phyloP scores from a whole-genome alignment of 768 basidiomycete species.

The Porpolomopsis calyptriformis region DNA sequence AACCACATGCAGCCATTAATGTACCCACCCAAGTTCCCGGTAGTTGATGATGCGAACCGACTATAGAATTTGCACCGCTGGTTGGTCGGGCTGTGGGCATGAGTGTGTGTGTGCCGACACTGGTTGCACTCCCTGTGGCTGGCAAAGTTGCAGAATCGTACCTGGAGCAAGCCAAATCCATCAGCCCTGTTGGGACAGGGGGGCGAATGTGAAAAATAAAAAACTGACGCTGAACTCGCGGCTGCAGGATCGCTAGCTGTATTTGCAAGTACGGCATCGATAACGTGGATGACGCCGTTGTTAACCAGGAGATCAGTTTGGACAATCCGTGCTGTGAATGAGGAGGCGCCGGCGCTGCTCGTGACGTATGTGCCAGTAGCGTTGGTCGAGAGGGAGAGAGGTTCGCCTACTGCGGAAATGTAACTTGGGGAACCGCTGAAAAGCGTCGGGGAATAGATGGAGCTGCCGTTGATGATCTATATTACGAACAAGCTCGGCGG shows the following conservation, averaged over 20 bases:
- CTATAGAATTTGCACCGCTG: no score
- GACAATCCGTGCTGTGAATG: constrained; percentile 33
- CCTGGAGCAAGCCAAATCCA: no score
- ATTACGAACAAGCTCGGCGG: not conserved
- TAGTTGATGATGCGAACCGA: no score
- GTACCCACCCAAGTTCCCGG: no score
- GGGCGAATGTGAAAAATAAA: no score
- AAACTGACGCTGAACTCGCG: no score
- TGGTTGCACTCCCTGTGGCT: no score
- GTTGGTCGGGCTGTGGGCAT: no score
- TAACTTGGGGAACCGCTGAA: constrained; percentile 17
- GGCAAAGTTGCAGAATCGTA: no score
- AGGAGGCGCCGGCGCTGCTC: constrained; percentile 2
- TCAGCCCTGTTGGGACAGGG: no score
- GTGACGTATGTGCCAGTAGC: constrained; percentile 36
- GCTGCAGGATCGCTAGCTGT: not conserved
- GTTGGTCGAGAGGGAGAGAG: constrained; percentile 33
- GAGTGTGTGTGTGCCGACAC: no score
- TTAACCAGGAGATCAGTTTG: constrained; percentile 38
- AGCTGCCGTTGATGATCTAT: constrained; percentile 43
- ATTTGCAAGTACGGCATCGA: constrained; percentile 17
- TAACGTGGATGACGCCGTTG: constrained; percentile 49
- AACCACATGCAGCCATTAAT: no score
- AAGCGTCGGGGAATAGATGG: constrained; percentile 38
- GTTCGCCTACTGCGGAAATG: constrained; percentile 38